Percentiles rank a stretch among this genome's conserved stretches.
Evolutionary conservation across 495 filamentous ascomycete genomes (phyloP).

Genomic region (Saxophila tyrrhenica): DNA sequence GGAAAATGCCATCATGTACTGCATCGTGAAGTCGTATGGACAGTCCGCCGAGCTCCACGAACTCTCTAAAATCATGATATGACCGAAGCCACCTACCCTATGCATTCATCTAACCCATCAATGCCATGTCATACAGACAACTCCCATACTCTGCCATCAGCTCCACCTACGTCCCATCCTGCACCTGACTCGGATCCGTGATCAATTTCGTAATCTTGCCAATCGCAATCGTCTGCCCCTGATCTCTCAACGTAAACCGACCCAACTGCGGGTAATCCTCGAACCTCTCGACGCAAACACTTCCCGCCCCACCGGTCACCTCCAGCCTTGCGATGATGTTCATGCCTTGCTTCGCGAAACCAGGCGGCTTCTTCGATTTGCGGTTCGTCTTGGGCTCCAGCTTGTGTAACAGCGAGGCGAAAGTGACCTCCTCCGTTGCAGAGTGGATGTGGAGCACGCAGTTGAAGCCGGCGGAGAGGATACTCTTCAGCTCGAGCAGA

Average conservation of each 20-base stretch:
- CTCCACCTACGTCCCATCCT: background rate
- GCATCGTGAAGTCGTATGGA: no score
- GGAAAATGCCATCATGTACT: no score
- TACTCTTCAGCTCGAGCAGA: conserved; percentile 88
- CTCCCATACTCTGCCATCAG: no score
- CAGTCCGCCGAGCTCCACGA: no score
- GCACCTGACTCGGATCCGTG: conserved; percentile 12
- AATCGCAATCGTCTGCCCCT: conserved; percentile 37
- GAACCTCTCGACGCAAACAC: conserved; percentile 84
- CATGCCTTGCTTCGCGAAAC: conserved; percentile 84
- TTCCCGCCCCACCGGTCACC: conserved; percentile 69
- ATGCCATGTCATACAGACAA: background rate
- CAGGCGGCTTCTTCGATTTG: conserved; percentile 83
- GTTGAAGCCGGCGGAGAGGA: conserved; percentile 82
- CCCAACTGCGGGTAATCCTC: conserved; percentile 91
- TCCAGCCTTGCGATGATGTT: conserved; percentile 88
- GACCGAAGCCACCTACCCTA: no score
- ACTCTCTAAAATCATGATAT: no score
- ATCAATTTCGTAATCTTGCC: conserved; percentile 30
- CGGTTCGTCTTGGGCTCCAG: conserved; percentile 91
- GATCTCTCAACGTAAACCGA: conserved; percentile 88
- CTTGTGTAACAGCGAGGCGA: conserved; percentile 78
- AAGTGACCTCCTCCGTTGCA: conserved; percentile 90
- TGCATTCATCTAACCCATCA: background rate
- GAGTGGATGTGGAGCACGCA: conserved; percentile 84